phyloP scores from a whole-genome alignment of 352 stramenopile species.

The Pythium volutum region DNA sequence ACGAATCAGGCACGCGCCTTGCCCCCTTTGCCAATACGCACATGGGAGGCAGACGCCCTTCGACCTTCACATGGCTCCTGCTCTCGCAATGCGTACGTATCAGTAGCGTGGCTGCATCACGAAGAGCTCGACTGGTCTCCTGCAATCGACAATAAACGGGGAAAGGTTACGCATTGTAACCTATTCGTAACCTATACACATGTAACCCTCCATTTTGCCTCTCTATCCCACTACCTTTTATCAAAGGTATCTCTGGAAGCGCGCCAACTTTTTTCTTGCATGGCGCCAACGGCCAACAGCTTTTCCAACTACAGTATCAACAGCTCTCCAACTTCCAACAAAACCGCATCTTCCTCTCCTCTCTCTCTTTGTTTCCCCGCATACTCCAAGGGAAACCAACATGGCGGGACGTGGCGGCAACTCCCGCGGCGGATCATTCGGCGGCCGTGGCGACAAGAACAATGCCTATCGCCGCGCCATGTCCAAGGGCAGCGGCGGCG shows the following conservation, averaged over 20 bases:
- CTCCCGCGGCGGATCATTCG: background rate
- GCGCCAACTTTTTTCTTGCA: background rate
- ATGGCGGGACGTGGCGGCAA: background rate
- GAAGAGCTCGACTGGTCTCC: too few relatives aligned
- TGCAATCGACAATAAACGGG: too few relatives aligned
- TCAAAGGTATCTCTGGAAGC: background rate
- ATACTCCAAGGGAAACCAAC: constrained; percentile 4
- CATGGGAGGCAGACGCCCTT: too few relatives aligned
- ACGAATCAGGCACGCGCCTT: too few relatives aligned
- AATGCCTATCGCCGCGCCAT: constrained; percentile 52
- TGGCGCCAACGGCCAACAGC: too few relatives aligned
- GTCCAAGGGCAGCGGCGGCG: constrained; percentile 26
- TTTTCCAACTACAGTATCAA: too few relatives aligned
- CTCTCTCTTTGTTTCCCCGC: background rate
- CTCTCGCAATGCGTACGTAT: too few relatives aligned
- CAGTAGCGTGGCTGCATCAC: too few relatives aligned
- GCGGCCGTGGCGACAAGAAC: constrained; percentile 4
- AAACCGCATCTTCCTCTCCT: background rate
- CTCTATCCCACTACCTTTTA: background rate
- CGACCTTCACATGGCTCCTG: too few relatives aligned
- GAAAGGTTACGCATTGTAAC: background rate
- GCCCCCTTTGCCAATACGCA: too few relatives aligned
- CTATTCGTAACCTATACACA: background rate
- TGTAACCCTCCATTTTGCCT: background rate
- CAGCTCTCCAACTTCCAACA: too few relatives aligned